Evolutionary conservation across 148 eudicot genomes (phyloP).

Genomic region (Arbutus unedo): DNA sequence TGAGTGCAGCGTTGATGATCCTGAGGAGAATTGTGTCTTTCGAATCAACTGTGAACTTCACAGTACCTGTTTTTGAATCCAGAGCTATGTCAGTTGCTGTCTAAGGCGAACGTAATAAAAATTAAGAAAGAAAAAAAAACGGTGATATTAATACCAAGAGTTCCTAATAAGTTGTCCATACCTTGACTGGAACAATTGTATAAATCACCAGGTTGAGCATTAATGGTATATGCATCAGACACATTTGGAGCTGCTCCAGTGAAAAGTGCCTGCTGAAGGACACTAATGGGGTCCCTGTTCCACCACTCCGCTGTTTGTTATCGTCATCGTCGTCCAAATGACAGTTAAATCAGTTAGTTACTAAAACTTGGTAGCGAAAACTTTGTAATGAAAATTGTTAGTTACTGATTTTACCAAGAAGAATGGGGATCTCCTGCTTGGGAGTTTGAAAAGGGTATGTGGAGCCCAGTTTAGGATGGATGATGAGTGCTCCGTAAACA

Average conservation of each 20-base stretch:
- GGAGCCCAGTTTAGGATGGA: conserved; percentile 65
- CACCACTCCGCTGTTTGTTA: conserved; percentile 81
- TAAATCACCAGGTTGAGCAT: conserved; percentile 88
- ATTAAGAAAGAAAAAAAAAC: too few relatives aligned
- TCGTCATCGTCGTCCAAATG: conserved; percentile 6
- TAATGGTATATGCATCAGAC: conserved; percentile 82
- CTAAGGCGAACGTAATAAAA: too few relatives aligned
- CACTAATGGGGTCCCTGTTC: conserved; percentile 71
- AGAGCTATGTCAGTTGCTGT: neutral
- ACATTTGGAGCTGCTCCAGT: conserved; percentile 81
- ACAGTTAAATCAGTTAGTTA: conserved; percentile 3
- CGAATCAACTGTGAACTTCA: conserved; percentile 34
- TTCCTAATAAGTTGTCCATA: conserved; percentile 16
- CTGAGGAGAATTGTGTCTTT: conserved; percentile 73
- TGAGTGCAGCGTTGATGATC: conserved; percentile 92
- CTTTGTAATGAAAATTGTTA: neutral
- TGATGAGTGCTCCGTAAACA: conserved; percentile 75
- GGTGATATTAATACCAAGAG: neutral
- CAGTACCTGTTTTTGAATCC: conserved; percentile 46
- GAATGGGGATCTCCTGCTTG: conserved; percentile 54
- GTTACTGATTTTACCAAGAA: conserved; percentile 54
- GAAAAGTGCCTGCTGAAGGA: conserved; percentile 51
- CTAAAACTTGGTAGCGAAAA: neutral
- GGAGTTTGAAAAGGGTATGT: conserved; percentile 70
- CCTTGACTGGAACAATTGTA: conserved; percentile 74